A percentile compares a stretch with the other conserved stretches of the same genome.
Conservation (phyloP, 1,284 basidiomycete genomes). For the Rhodotorula sp. region DNA sequence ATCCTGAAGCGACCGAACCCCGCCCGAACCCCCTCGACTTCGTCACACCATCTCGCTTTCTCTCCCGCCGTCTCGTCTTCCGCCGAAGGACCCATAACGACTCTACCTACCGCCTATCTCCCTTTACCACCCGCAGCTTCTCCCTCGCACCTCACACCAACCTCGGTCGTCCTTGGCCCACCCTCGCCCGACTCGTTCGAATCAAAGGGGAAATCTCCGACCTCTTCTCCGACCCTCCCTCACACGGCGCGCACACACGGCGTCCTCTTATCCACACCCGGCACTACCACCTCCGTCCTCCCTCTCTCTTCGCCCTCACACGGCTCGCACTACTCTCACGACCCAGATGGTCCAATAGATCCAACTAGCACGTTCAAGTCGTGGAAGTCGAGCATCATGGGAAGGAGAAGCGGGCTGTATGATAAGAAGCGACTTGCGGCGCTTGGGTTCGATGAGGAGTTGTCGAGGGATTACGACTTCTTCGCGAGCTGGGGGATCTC, state of each 20-base stretch:
- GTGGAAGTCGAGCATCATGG: conserved; percentile 29
- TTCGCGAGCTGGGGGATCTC: conserved; percentile 32
- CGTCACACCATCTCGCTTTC: background rate
- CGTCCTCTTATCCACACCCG: conserved; percentile 17
- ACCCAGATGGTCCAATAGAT: background rate
- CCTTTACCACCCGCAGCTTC: background rate
- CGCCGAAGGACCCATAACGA: background rate
- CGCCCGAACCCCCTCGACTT: conserved; percentile 1
- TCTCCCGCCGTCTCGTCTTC: background rate
- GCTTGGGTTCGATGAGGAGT: conserved; percentile 37
- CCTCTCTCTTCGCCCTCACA: conserved; percentile 7
- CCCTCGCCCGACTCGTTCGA: conserved; percentile 2
- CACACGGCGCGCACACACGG: background rate
- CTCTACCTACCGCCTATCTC: background rate
- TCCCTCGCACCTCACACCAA: background rate
- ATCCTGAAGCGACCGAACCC: conserved; percentile 8
- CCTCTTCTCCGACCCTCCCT: background rate
- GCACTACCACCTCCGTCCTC: conserved; percentile 16
- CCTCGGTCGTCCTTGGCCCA: background rate
- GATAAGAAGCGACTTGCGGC: conserved; percentile 32
- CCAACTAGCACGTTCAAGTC: conserved; percentile 18
- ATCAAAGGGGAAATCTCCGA: background rate
- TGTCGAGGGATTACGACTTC: conserved; percentile 37
- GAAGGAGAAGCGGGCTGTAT: conserved; percentile 10
- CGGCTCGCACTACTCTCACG: background rate